phyloP scores from a whole-genome alignment of 2,329 filamentous ascomycete species.

The Trichoderma sp. region DNA sequence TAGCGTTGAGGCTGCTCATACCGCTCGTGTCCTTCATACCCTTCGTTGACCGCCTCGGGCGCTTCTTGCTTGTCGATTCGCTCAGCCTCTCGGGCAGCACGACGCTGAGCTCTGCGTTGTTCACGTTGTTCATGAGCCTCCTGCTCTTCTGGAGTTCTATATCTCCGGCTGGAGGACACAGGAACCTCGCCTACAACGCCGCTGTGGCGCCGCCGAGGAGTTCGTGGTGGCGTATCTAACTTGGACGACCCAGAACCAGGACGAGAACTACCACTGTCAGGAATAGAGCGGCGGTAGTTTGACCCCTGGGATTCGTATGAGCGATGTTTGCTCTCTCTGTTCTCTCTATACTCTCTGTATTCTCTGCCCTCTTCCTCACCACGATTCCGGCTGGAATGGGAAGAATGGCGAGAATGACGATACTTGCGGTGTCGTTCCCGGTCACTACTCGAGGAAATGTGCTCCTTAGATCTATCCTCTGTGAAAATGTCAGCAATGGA shows the following conservation, averaged over 20 bases:
- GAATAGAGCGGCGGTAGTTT: slow-evolving; percentile 37
- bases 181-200: slow-evolving; percentile 45
- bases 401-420: slow-evolving; percentile 40
- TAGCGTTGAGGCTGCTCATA: neutral
- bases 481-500: slow-evolving; percentile 56
- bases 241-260: slow-evolving; percentile 26
- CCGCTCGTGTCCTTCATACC: slow-evolving; percentile 2
- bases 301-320: slow-evolving; percentile 27
- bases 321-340: slow-evolving; percentile 31
- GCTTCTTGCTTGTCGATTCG: slow-evolving; percentile 11
- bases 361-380: slow-evolving; percentile 35
- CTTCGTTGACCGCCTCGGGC: neutral
- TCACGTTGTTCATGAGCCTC: slow-evolving; percentile 51
- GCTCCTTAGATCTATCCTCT: slow-evolving; percentile 49
- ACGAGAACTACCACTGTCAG: slow-evolving; percentile 35
- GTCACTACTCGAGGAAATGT: slow-evolving; percentile 37
- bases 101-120: slow-evolving; percentile 32
- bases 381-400: slow-evolving; percentile 32
- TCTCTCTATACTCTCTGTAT: slow-evolving; percentile 28
- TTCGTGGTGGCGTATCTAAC: slow-evolving; percentile 37
- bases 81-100: slow-evolving; percentile 23
- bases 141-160: slow-evolving; percentile 50
- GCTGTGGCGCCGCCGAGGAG: slow-evolving; percentile 47
- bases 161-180: slow-evolving; percentile 34
- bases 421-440: slow-evolving; percentile 43